Evolutionary conservation across 2,329 filamentous ascomycete genomes (phyloP), one percentile per base, ranked within the genome.

Genomic region (Sarocladiaceae sp.): DNA sequence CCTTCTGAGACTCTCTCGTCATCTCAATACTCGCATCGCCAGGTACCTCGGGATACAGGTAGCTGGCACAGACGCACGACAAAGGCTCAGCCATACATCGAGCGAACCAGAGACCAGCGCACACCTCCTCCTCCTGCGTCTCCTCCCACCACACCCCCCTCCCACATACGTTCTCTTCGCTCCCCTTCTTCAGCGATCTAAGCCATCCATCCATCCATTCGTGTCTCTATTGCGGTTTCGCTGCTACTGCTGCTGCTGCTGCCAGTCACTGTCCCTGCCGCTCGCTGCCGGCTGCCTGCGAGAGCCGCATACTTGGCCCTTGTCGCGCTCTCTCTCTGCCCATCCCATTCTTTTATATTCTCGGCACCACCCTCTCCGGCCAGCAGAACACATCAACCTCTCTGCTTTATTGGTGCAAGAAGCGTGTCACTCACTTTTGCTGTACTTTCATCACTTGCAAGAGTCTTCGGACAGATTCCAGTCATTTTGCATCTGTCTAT

Each of bases 251-350:
- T 33, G n/a, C n/a, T 6, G 31, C 31, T 33, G 9, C 7, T n/a
- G 16, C 15, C 9, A 9, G 31, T n/a, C n/a, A n/a, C n/a, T n/a
- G n/a, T n/a, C n/a, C n/a, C n/a, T n/a, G n/a, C n/a, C n/a, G n/a
- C 4, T 19, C 10, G 18, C 37, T 23, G 19, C 23, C 29, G 37
- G 37, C 20, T 41, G 37, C 37, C 23, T 41, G 23, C 13, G 37
- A 41, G 37, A 41, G 37, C 37, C 37, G 37, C 37, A 41, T 41
- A 29, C 13, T 16, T 29, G 26, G 37, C 23, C 37, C 24, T 41
- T 21, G 18, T 27, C 37, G 29, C 37, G 20, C 37, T 29, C 26
- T 29, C 13, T 7, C 26, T 29, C 26, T 29, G 9, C 26, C 9
- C 13, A 13, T 7, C 26, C 26, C 37, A 27, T 41, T 29, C 12